phyloP scores from a whole-genome alignment of 805 yeast species.

The Candida rishiriensis region DNA sequence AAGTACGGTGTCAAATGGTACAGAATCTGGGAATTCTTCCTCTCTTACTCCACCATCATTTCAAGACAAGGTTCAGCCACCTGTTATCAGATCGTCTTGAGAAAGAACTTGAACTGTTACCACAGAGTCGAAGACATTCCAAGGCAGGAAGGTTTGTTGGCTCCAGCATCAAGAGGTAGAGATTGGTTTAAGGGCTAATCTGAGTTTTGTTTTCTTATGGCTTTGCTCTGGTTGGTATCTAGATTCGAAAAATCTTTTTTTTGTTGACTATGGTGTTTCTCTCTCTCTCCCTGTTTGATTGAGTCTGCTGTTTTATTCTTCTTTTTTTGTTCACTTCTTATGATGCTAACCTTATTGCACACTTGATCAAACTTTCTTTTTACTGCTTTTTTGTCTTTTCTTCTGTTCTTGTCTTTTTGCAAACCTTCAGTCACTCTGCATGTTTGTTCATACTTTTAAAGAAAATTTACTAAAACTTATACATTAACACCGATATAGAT shows the following conservation, averaged over 20 bases:
- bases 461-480: too few species aligned
- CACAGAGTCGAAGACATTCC: slow-evolving; percentile 83
- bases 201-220: too few species aligned
- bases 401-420: background rate
- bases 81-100: slow-evolving; percentile 83
- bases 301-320: background rate
- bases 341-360: too few species aligned
- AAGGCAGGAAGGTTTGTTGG: slow-evolving; percentile 65
- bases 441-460: too few species aligned
- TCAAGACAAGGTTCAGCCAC: slow-evolving; percentile 94
- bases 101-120: slow-evolving; percentile 83
- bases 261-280: background rate
- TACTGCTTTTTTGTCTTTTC: too few species aligned
- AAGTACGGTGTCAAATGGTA: slow-evolving; percentile 89
- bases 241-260: background rate
- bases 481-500: too few species aligned
- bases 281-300: background rate
- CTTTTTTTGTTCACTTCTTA: background rate
- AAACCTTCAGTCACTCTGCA: too few species aligned
- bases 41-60: slow-evolving; percentile 75
- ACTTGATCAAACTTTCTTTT: too few species aligned
- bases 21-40: slow-evolving; percentile 90
- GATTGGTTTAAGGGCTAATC: slow-evolving; percentile 45
- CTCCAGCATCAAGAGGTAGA: slow-evolving; percentile 50
- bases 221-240: too few species aligned